Conservation (phyloP, 1,284 basidiomycete species). For the Sporisorium scitamineum region DNA sequence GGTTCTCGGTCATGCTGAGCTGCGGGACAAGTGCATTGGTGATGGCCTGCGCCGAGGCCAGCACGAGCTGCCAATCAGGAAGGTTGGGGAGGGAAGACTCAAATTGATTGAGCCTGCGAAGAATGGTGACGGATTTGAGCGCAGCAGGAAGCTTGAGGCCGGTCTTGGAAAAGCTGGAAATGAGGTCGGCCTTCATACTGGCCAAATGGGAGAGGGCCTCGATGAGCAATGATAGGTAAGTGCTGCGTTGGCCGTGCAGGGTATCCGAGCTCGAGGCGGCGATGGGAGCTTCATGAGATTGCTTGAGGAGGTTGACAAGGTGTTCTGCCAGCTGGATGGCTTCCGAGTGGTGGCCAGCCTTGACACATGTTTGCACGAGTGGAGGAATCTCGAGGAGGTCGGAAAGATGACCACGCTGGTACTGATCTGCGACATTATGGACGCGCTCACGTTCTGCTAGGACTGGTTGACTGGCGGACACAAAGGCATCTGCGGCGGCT, state of each 20-base stretch:
- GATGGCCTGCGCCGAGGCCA: neutral
- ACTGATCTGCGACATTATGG: constrained; percentile 41
- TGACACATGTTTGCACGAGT: constrained; percentile 88
- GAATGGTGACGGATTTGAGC: constrained; percentile 86
- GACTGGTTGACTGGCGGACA: constrained; percentile 15
- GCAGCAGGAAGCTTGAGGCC: constrained; percentile 84
- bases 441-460: constrained; percentile 26
- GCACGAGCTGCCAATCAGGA: constrained; percentile 10
- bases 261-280: neutral
- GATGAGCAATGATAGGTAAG: constrained; percentile 77
- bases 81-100: constrained; percentile 17
- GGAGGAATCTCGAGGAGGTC: constrained; percentile 89
- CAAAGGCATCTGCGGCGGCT: constrained; percentile 28
- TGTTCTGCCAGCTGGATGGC: constrained; percentile 84
- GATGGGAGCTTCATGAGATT: neutral
- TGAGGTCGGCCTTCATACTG: constrained; percentile 75
- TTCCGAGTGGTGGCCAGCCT: constrained; percentile 89
- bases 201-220: constrained; percentile 80
- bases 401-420: constrained; percentile 84
- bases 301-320: constrained; percentile 72
- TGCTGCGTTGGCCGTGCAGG: constrained; percentile 17
- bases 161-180: constrained; percentile 82
- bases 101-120: constrained; percentile 78
- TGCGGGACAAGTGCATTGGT: constrained; percentile 2
- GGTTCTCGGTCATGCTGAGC: constrained; percentile 74